These are phyloP conservation scores for Neocallimastix lanati DNA, from an alignment of 192 early-diverging fungal species.

Conservation along the genomic window DNA sequence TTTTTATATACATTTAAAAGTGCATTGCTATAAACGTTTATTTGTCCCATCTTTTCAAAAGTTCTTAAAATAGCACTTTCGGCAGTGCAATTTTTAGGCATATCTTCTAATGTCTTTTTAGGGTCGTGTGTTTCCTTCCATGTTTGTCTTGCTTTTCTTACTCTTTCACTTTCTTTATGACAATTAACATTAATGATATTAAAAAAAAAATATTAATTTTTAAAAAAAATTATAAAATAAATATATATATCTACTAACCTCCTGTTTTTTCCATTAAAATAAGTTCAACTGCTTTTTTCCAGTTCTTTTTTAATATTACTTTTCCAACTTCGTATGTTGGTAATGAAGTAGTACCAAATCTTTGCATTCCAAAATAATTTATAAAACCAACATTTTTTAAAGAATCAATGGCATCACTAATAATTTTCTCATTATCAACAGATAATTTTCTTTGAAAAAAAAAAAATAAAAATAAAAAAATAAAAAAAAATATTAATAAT, in stretches of 20 bases:
- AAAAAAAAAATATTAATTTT: no score
- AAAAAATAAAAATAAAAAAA: slow-evolving; percentile 9
- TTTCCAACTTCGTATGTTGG: slow-evolving; percentile 66
- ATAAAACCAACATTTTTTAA: slow-evolving; percentile 65
- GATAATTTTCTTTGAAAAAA: slow-evolving; percentile 17
- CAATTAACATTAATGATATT: no score
- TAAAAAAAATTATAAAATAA: no score
- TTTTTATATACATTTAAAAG: slow-evolving; percentile 17
- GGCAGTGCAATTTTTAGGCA: background rate
- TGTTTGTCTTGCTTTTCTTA: slow-evolving; percentile 36
- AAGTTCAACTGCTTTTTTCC: slow-evolving; percentile 51
- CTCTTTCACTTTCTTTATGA: slow-evolving; percentile 40
- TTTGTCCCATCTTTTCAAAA: slow-evolving; percentile 23
- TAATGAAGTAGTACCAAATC: slow-evolving; percentile 76
- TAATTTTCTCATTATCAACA: slow-evolving; percentile 20
- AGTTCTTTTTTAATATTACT: slow-evolving; percentile 50
- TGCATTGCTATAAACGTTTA: slow-evolving; percentile 33
- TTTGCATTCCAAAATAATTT: slow-evolving; percentile 98
- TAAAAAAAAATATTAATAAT: background rate
- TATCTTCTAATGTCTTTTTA: background rate
- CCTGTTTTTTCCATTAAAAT: slow-evolving; percentile 67
- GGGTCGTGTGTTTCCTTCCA: slow-evolving; percentile 25
- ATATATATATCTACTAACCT: slow-evolving; percentile 11
- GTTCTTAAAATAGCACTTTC: slow-evolving; percentile 43
- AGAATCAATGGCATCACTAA: slow-evolving; percentile 39